Evolutionary conservation across 345 rosid species (phyloP), one percentile per base, ranked within the genome.

Genomic region (Gossypium bickii): DNA sequence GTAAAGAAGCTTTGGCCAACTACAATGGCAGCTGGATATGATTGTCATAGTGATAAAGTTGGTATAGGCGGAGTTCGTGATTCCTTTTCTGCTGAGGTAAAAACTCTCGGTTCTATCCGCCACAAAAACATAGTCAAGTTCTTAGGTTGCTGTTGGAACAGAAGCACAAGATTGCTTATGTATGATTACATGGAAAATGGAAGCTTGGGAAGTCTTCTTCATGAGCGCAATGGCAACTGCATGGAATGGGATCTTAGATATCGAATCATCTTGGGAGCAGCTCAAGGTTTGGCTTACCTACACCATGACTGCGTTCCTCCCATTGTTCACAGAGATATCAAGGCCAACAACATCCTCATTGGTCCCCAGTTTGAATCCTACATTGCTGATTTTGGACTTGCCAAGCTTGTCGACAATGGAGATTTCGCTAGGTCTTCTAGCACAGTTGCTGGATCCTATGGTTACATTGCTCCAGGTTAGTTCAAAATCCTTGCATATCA

Each of bases 401-500:
- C 98, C 24, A 94, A 92, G 87, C 89, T 94, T 59, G 90, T 91
- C 12, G 97, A 86, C 7, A 89, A 87, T 78, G 87, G 90, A 7
- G 89, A 91, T 34, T 88, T 90, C 6, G 88, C 93, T 47, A 85
- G 89, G 61, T 92, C 98, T 68, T 91, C 97, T 75, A 92, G 88
- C 75, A 94, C 96, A 6, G 87, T 95, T 59, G 97, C 98, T 12
- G 98, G 99, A 67, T 93, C 98, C 15, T 95, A 89, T 71, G 98
- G 99, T 62, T 94, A 94, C 85, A 95, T 95, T 48, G 97, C 99
- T 55, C 99, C 99, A 44, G 98, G 98, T 92, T 72, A 79, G 81
- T 70, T 70, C 27, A 68, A 70, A 13, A 55, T 48, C 27, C 20
- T 22, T 12, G 3, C 4, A 16, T 12, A 34, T 70, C 59, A 53